A percentile compares a stretch with the other conserved stretches of the same genome.
Evolutionary conservation across 1,284 basidiomycete genomes (phyloP).

Genomic region (Boletus albobrunnescens): DNA sequence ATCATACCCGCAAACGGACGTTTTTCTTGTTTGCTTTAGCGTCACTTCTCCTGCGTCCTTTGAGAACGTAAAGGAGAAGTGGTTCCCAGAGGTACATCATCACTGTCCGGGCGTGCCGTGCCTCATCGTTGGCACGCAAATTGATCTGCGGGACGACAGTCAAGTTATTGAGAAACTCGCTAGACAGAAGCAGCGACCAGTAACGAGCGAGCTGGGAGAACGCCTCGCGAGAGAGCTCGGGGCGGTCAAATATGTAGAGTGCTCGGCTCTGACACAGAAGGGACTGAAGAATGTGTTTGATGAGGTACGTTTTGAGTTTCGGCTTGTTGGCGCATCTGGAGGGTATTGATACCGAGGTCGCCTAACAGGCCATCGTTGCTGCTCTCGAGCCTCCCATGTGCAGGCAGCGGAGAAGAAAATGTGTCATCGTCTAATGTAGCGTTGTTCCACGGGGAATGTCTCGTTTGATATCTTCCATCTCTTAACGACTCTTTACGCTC

Average conservation of each 20-base stretch:
- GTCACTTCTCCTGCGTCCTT: constrained; percentile 98
- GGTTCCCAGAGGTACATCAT: constrained; percentile 99
- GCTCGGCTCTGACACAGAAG: constrained; percentile 98
- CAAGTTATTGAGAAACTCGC: constrained; percentile 93
- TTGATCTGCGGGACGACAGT: constrained; percentile 93
- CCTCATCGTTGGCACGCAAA: constrained; percentile 97
- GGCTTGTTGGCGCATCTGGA: neutral
- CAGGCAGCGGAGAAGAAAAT: constrained; percentile 80
- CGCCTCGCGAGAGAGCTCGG: constrained; percentile 92
- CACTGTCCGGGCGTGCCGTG: constrained; percentile 99
- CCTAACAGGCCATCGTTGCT: constrained; percentile 87
- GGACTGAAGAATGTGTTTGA: constrained; percentile 99
- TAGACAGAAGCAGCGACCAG: constrained; percentile 94
- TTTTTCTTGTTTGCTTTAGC: constrained; percentile 99
- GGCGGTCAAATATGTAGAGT: constrained; percentile 99
- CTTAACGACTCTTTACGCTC: constrained; percentile 33
- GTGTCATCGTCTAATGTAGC: constrained; percentile 74
- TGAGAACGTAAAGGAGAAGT: constrained; percentile 99
- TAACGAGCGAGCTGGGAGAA: constrained; percentile 87
- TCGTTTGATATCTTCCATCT: constrained; percentile 35
- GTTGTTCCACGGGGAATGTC: constrained; percentile 25
- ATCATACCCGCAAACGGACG: constrained; percentile 99
- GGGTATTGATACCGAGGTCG: constrained; percentile 11
- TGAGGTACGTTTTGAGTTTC: constrained; percentile 59
- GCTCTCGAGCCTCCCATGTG: constrained; percentile 94